These are phyloP conservation scores for Grigorovia yakushimaensis DNA, from an alignment of 805 yeast species.

Conservation along the genomic window DNA sequence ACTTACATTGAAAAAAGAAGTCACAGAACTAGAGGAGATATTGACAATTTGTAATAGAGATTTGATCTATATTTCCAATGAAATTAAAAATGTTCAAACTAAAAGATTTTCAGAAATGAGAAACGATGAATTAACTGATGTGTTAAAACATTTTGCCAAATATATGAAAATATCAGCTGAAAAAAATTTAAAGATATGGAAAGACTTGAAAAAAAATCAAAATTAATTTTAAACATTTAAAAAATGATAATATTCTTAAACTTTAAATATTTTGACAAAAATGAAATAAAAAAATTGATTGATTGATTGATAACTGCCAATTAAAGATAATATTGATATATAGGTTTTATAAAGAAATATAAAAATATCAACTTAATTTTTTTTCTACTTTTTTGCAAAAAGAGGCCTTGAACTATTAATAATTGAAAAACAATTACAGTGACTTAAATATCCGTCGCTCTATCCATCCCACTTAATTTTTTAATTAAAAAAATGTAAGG, in stretches of 20 bases:
- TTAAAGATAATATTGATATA: not conserved
- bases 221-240: not conserved
- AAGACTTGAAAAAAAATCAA: slow-evolving; percentile 12
- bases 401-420: no score
- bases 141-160: slow-evolving; percentile 20
- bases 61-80: slow-evolving; percentile 20
- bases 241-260: not conserved
- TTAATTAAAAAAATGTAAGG: slow-evolving; percentile 37
- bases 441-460: slow-evolving; percentile 17
- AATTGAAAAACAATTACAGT: no score
- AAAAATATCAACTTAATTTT: no score
- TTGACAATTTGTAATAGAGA: slow-evolving; percentile 24
- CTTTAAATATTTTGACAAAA: not conserved
- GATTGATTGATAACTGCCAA: not conserved
- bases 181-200: slow-evolving; percentile 24
- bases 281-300: no score
- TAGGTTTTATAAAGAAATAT: not conserved
- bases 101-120: slow-evolving; percentile 21
- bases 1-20: slow-evolving; percentile 17
- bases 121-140: slow-evolving; percentile 16
- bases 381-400: no score
- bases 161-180: slow-evolving; percentile 23
- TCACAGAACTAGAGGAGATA: slow-evolving; percentile 15
- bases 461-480: slow-evolving; percentile 53
- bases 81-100: slow-evolving; percentile 26